Conservation (phyloP, 2,329 filamentous ascomycete genomes). For the Fusarium chuoi region DNA sequence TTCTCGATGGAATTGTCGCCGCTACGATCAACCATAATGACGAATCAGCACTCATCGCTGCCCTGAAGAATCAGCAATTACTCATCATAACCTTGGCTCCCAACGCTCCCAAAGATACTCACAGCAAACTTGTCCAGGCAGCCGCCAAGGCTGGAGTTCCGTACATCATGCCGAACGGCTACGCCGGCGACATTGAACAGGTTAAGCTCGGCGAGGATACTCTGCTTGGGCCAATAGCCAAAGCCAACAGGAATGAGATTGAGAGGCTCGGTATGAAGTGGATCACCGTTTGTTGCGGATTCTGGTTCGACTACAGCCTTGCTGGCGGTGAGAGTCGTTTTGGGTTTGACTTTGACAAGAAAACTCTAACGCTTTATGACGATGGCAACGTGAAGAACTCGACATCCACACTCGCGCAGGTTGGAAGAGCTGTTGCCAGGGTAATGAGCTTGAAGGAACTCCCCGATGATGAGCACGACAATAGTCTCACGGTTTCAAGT, state of each 20-base stretch:
- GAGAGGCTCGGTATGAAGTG: slow-evolving; percentile 54
- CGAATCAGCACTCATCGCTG: slow-evolving; percentile 54
- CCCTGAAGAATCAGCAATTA: slow-evolving; percentile 64
- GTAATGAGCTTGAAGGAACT: slow-evolving; percentile 58
- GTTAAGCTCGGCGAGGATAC: slow-evolving; percentile 45
- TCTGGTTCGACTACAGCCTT: slow-evolving; percentile 65
- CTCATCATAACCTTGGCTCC: slow-evolving; percentile 62
- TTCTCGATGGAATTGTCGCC: slow-evolving; percentile 57
- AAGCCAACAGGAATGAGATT: slow-evolving; percentile 50
- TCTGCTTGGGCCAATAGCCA: slow-evolving; percentile 32
- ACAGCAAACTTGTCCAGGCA: slow-evolving; percentile 58
- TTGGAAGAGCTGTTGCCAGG: slow-evolving; percentile 61
- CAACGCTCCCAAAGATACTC: slow-evolving; percentile 53
- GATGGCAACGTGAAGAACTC: slow-evolving; percentile 52
- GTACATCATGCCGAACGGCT: slow-evolving; percentile 64
- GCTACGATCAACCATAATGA: slow-evolving; percentile 58
- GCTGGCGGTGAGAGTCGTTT: slow-evolving; percentile 51
- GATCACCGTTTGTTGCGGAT: slow-evolving; percentile 62
- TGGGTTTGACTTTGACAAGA: slow-evolving; percentile 60
- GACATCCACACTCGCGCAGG: slow-evolving; percentile 63
- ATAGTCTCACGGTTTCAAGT: slow-evolving; percentile 50
- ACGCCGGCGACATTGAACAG: slow-evolving; percentile 47
- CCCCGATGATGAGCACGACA: slow-evolving; percentile 50
- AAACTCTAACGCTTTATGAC: slow-evolving; percentile 60
- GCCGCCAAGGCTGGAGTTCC: slow-evolving; percentile 61